Evolutionary conservation across 306 rosid species (phyloP).

Genomic region (Corylus avellana): DNA sequence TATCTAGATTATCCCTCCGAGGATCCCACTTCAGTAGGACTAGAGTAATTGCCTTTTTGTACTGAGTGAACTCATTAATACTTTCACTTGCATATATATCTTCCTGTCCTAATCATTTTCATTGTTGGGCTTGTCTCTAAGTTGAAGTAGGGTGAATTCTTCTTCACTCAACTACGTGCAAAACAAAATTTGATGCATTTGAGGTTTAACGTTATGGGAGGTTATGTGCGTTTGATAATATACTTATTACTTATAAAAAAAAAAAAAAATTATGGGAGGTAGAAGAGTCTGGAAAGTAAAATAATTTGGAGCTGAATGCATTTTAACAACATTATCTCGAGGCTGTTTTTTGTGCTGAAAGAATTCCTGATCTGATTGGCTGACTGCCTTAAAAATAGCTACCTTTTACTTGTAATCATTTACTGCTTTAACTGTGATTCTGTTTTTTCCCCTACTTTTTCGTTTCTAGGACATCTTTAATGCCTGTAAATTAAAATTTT

Average conservation of each 20-base stretch:
- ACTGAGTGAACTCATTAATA: neutral
- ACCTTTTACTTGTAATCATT: neutral
- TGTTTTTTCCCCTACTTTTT: neutral
- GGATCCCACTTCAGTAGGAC: neutral
- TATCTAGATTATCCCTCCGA: neutral
- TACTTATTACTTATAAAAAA: too few relatives aligned
- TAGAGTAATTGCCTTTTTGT: neutral
- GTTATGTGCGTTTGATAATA: neutral
- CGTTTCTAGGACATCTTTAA: neutral
- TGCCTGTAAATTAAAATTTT: neutral
- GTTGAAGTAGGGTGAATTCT: slow-evolving; percentile 6
- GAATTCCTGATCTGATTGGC: neutral
- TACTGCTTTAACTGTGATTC: neutral
- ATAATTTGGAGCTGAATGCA: neutral
- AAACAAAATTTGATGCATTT: neutral
- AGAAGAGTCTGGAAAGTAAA: neutral
- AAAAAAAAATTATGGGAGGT: neutral
- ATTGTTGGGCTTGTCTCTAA: neutral
- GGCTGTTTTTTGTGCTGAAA: neutral
- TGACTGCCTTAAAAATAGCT: neutral
- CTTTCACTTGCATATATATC: neutral
- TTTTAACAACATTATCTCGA: neutral
- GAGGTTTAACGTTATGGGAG: neutral
- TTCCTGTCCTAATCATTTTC: neutral
- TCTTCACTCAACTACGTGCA: neutral